Evolutionary conservation across 2,329 filamentous ascomycete species (phyloP).

Genomic region (Xylaria sp.): DNA sequence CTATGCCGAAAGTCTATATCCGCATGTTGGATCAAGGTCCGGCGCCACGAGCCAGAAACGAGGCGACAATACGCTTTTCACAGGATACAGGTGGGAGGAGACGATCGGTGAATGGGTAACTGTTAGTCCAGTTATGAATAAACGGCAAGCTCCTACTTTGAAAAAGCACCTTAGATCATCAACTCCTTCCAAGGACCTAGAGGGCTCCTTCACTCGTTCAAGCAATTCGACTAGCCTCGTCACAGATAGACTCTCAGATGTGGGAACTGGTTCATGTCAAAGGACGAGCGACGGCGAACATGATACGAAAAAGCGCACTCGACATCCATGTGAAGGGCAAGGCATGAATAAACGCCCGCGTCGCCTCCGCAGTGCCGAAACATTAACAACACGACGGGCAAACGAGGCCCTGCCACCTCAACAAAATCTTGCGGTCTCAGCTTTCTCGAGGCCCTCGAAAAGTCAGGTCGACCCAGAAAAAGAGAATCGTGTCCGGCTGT

Average conservation of each 20-base stretch:
- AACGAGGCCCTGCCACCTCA: constrained; percentile 5
- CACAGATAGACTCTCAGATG: constrained; percentile 35
- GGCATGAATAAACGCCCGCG: constrained; percentile 38
- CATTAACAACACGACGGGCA: constrained; percentile 21
- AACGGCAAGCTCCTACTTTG: constrained; percentile 34
- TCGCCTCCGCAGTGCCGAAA: constrained; percentile 37
- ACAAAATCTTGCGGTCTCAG: constrained; percentile 1
- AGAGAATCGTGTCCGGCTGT: constrained; percentile 34
- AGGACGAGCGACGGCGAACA: constrained; percentile 27
- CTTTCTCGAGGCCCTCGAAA: background rate
- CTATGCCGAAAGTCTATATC: constrained; percentile 61
- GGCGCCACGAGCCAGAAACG: constrained; percentile 17
- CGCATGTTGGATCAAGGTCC: constrained; percentile 10
- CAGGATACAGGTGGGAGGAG: constrained; percentile 64
- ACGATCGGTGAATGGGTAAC: constrained; percentile 68
- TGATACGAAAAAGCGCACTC: constrained; percentile 3
- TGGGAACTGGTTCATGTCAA: constrained; percentile 36
- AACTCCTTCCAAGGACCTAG: constrained; percentile 23
- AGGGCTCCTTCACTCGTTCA: constrained; percentile 14
- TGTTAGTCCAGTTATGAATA: constrained; percentile 55
- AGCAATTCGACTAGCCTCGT: constrained; percentile 34
- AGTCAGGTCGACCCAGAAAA: constrained; percentile 31
- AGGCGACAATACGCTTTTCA: constrained; percentile 41
- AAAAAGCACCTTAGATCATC: constrained; percentile 41
- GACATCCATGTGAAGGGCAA: constrained; percentile 7